Evolutionary conservation across 2,329 filamentous ascomycete species (phyloP).

Genomic region (Aspergillaceae sp.): DNA sequence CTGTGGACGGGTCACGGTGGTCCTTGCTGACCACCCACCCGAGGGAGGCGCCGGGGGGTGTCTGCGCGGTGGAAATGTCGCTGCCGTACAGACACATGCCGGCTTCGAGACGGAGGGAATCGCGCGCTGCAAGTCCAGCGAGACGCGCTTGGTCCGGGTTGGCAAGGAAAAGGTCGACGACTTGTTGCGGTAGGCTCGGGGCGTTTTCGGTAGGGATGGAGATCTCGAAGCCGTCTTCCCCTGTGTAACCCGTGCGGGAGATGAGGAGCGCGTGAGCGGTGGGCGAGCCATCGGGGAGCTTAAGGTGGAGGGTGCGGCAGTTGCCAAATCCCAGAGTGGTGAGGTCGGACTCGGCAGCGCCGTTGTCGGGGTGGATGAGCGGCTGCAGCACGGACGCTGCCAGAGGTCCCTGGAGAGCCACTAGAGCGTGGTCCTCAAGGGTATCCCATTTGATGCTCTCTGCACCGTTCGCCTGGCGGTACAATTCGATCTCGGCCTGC

Average conservation of each 20-base stretch:
- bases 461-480: constrained; percentile 46
- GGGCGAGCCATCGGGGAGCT: constrained; percentile 46
- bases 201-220: constrained; percentile 64
- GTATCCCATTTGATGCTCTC: constrained; percentile 59
- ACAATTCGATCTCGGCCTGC: constrained; percentile 56
- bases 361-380: constrained; percentile 47
- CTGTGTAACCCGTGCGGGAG: constrained; percentile 87
- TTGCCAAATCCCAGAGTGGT: constrained; percentile 73
- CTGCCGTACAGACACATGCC: constrained; percentile 99
- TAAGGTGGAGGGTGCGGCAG: constrained; percentile 57
- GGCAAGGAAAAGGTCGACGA: constrained; percentile 62
- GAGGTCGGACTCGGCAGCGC: constrained; percentile 46
- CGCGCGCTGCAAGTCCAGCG: constrained; percentile 81
- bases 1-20: constrained; percentile 46
- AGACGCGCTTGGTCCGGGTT: constrained; percentile 62
- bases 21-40: constrained; percentile 80
- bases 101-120: constrained; percentile 87
- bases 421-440: constrained; percentile 63
- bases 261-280: constrained; percentile 56
- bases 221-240: constrained; percentile 97
- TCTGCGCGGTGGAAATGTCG: constrained; percentile 74
- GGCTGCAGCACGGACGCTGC: constrained; percentile 60
- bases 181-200: constrained; percentile 31
- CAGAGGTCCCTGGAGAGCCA: constrained; percentile 83
- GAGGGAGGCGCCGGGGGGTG: constrained; percentile 57